phyloP scores from a whole-genome alignment of 139 green algal species.

The Chlorella sp. region DNA sequence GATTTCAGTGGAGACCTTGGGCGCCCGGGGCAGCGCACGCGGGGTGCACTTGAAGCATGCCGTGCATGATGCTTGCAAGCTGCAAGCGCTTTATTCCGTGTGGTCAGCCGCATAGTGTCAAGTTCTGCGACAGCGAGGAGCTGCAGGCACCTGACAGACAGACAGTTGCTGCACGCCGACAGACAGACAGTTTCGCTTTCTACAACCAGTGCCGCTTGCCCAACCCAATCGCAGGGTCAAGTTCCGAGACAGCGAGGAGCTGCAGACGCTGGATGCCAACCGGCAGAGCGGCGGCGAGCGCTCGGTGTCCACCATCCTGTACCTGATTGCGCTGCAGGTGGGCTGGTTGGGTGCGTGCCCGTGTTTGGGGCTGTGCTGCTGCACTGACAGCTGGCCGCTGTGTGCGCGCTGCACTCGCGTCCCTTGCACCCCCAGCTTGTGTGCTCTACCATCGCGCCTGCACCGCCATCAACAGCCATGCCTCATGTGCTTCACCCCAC shows the following conservation, averaged over 20 bases:
- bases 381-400: not conserved
- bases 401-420: not conserved
- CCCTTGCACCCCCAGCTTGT: too few relatives aligned
- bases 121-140: conserved; percentile 81
- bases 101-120: conserved; percentile 35
- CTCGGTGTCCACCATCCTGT: conserved; percentile 97
- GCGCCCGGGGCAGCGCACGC: too few relatives aligned
- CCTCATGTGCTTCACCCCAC: conserved; percentile 14
- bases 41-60: too few relatives aligned
- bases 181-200: too few relatives aligned
- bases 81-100: too few relatives aligned
- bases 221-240: conserved; percentile 55
- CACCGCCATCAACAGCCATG: too few relatives aligned
- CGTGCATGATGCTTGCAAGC: too few relatives aligned
- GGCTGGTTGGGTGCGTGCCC: not conserved
- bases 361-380: not conserved
- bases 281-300: conserved; percentile 95
- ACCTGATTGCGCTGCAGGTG: conserved; percentile 93
- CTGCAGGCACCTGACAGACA: conserved; percentile 87
- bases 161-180: too few relatives aligned
- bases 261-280: conserved; percentile 83
- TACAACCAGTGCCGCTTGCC: too few relatives aligned
- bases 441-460: too few relatives aligned
- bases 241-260: conserved; percentile 80
- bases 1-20: too few relatives aligned